These are phyloP conservation scores for Ophiosphaerella narmari DNA, from an alignment of 2,329 filamentous ascomycete species.

Conservation along the genomic window DNA sequence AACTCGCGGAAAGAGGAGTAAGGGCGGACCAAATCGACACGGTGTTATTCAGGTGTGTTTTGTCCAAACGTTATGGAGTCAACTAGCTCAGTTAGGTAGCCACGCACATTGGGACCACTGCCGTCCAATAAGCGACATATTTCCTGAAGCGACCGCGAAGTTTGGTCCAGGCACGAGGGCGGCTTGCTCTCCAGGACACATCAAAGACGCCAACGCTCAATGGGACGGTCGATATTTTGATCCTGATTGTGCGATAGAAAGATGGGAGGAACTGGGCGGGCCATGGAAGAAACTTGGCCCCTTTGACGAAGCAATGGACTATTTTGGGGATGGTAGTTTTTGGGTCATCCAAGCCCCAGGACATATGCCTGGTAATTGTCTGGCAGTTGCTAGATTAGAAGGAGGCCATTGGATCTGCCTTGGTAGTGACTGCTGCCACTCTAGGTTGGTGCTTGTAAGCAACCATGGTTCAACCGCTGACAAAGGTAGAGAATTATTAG, in stretches of 20 bases:
- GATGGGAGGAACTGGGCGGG: conserved; percentile 32
- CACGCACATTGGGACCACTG: conserved; percentile 44
- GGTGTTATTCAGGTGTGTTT: conserved; percentile 35
- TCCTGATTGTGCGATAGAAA: conserved; percentile 32
- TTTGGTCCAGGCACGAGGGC: conserved; percentile 38
- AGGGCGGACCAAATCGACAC: conserved; percentile 27
- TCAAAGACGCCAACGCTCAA: conserved; percentile 28
- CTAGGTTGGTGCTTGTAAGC: conserved; percentile 21
- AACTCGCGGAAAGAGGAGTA: conserved; percentile 29
- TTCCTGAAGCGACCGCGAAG: conserved; percentile 35
- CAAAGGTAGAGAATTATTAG: conserved; percentile 31
- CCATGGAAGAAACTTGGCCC: conserved; percentile 41
- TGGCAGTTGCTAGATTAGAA: conserved; percentile 31
- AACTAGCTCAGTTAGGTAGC: conserved; percentile 9
- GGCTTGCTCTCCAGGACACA: conserved; percentile 37
- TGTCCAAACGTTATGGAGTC: not conserved
- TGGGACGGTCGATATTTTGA: conserved; percentile 45
- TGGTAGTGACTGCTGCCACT: conserved; percentile 43
- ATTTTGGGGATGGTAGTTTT: conserved; percentile 47
- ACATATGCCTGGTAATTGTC: conserved; percentile 48
- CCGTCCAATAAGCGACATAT: conserved; percentile 32
- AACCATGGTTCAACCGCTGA: not conserved
- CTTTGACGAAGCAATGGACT: conserved; percentile 43
- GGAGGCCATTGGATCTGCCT: conserved; percentile 39
- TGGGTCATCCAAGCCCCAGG: conserved; percentile 46